A percentile compares a stretch with the other conserved stretches of the same genome.
These are phyloP conservation scores for Candida neerlandica DNA, from an alignment of 1,139 yeast species.

Conservation along the genomic window DNA sequence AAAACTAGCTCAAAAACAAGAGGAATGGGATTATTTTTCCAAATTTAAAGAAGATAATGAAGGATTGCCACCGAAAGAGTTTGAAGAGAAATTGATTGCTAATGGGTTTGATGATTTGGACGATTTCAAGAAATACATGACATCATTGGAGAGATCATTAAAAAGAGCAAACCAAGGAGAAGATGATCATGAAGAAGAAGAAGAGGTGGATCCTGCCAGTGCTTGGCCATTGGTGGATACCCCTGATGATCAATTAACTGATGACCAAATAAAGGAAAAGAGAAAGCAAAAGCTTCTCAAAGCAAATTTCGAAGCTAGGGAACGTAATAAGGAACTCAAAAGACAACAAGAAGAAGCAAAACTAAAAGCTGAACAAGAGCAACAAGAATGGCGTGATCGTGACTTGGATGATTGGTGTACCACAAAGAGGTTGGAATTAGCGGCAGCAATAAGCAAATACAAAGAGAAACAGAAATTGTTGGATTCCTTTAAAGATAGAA, in stretches of 20 bases:
- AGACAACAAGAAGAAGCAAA: conserved; percentile 53
- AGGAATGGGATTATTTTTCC: conserved; percentile 73
- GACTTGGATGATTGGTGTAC: conserved; percentile 83
- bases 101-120: conserved; percentile 80
- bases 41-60: conserved; percentile 57
- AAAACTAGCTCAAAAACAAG: conserved; percentile 76
- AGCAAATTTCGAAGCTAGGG: conserved; percentile 87
- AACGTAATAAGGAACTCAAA: conserved; percentile 80
- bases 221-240: conserved; percentile 78
- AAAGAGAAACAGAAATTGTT: conserved; percentile 71
- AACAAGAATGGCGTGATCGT: conserved; percentile 73
- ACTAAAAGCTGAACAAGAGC: conserved; percentile 58
- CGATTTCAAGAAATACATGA: conserved; percentile 70
- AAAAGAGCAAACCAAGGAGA: conserved; percentile 70
- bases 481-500: conserved; percentile 82
- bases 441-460: conserved; percentile 54
- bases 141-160: conserved; percentile 68
- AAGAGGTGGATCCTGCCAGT: conserved; percentile 51
- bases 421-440: conserved; percentile 64
- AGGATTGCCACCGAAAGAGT: conserved; percentile 44
- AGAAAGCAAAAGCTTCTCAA: conserved; percentile 79
- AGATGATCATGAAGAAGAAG: conserved; percentile 43
- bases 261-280: conserved; percentile 84
- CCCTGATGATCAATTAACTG: conserved; percentile 80
- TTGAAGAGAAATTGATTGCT: conserved; percentile 52